Conservation (phyloP, 352 stramenopile genomes). For the Globisporangium perplexum region DNA sequence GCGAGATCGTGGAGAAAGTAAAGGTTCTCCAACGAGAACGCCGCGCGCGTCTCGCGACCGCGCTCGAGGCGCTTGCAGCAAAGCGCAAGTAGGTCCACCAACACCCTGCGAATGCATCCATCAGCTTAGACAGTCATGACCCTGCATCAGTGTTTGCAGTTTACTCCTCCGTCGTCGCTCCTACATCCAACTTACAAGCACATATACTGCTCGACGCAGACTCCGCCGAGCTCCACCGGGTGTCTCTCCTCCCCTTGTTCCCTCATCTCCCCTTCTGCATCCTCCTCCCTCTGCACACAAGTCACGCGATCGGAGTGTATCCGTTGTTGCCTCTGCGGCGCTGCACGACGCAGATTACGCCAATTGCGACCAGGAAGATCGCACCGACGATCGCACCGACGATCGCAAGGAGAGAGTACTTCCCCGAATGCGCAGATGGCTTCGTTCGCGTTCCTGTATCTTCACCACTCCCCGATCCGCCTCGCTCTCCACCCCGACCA, state of each 20-base stretch:
- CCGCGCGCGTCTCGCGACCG: background rate
- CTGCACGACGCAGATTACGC: constrained; percentile 30
- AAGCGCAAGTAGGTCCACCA: background rate
- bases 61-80: constrained; percentile 2
- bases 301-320: constrained; percentile 43
- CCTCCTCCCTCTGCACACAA: background rate
- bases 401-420: constrained; percentile 24
- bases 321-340: constrained; percentile 22
- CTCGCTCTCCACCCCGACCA: background rate
- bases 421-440: constrained; percentile 14
- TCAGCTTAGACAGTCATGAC: too few species aligned
- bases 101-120: background rate
- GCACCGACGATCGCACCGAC: constrained; percentile 39
- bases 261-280: background rate
- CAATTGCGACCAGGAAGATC: constrained; percentile 32
- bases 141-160: too few species aligned
- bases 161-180: too few species aligned
- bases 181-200: background rate
- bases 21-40: constrained; percentile 2
- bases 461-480: background rate
- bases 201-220: background rate
- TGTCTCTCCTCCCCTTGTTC: background rate
- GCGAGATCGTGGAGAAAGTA: constrained; percentile 3
- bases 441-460: background rate
- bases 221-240: background rate